A percentile compares a stretch with the other conserved stretches of the same genome.
Conservation (phyloP, 768 basidiomycete genomes). For the Pleurotus platypus region DNA sequence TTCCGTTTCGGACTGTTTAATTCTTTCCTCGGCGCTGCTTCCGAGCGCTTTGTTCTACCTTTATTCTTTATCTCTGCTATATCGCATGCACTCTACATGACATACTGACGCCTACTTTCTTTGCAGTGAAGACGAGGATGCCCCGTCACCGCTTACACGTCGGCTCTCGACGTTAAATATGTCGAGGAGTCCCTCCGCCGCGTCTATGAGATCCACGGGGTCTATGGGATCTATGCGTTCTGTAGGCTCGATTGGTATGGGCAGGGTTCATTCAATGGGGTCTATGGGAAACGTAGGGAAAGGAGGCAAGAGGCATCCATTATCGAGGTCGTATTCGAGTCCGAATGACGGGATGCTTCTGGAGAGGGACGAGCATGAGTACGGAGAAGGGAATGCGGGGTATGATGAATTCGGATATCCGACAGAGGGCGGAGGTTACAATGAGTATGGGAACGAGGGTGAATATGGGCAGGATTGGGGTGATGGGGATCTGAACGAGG, state of each 20-base stretch:
- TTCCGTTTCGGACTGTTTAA: neutral
- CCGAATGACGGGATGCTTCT: constrained; percentile 8
- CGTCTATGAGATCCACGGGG: constrained; percentile 29
- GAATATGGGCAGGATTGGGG: too few relatives aligned
- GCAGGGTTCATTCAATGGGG: neutral
- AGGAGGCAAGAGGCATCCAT: constrained; percentile 19
- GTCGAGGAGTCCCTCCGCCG: constrained; percentile 39
- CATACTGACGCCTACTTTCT: neutral
- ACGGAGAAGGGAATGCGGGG: neutral
- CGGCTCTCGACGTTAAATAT: constrained; percentile 59
- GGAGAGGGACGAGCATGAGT: neutral
- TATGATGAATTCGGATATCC: neutral
- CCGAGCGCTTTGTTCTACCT: neutral
- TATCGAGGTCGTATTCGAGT: constrained; percentile 25
- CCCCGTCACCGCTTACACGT: constrained; percentile 61
- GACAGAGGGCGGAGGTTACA: neutral
- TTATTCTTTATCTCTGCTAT: neutral
- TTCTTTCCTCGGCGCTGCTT: neutral
- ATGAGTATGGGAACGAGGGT: too few relatives aligned
- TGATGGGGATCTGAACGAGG: neutral
- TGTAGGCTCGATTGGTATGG: too few relatives aligned
- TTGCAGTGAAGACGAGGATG: constrained; percentile 68
- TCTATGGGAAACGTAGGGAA: neutral
- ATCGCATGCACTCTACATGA: neutral
- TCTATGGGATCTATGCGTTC: neutral